Percentiles rank a stretch among this genome's conserved stretches.
Conservation (phyloP, 73 alveolate species). For the Chromera velia region DNA sequence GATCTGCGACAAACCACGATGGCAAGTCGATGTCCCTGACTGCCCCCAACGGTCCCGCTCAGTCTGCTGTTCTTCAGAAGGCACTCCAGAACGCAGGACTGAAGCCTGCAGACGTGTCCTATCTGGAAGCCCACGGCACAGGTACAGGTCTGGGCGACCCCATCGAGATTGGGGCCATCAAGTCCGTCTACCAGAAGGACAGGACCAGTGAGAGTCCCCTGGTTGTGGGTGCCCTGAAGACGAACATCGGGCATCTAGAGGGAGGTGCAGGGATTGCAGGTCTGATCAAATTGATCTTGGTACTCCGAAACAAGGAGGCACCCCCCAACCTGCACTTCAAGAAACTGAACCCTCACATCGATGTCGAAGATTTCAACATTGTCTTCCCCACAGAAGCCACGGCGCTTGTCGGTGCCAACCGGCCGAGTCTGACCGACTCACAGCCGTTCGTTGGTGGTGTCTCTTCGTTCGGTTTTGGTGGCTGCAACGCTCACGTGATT, state of each 20-base stretch:
- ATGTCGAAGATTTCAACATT: conserved; percentile 11
- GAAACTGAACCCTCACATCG: conserved; percentile 25
- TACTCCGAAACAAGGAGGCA: background rate
- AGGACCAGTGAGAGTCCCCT: conserved; percentile 2
- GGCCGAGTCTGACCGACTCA: background rate
- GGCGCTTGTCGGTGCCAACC: background rate
- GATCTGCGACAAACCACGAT: conserved; percentile 38
- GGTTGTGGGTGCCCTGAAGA: conserved; percentile 31
- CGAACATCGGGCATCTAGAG: conserved; percentile 33
- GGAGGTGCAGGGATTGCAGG: conserved; percentile 22
- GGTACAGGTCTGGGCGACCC: conserved; percentile 13
- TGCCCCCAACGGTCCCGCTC: conserved; percentile 41
- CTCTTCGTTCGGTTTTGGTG: conserved; percentile 25
- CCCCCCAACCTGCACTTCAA: conserved; percentile 20
- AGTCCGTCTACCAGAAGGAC: conserved; percentile 5
- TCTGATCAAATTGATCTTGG: conserved; percentile 9
- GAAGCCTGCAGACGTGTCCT: conserved; percentile 18
- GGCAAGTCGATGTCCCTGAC: conserved; percentile 25
- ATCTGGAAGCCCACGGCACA: conserved; percentile 22
- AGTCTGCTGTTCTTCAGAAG: conserved; percentile 18
- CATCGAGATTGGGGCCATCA: conserved; percentile 6
- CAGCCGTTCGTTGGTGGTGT: too few relatives aligned
- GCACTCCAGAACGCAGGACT: conserved; percentile 15
- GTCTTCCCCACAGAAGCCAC: background rate
- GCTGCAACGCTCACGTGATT: conserved; percentile 7